Conservation (phyloP, 179 eudicot species). For the Camellia oleifera region DNA sequence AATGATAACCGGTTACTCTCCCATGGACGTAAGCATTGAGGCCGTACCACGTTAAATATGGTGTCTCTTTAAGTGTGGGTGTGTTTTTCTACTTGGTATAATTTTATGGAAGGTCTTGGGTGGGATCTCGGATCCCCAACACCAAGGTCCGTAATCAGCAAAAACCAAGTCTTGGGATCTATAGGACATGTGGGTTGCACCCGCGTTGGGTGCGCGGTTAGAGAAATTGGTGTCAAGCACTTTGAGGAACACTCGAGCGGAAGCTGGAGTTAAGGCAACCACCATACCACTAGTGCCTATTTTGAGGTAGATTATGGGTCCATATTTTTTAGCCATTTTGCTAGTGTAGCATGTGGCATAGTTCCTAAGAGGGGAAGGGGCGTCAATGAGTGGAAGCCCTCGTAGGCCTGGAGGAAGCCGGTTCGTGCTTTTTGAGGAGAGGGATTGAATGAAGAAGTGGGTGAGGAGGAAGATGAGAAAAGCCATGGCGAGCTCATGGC, state of each 20-base stretch:
- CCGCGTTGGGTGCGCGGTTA: constrained; percentile 29
- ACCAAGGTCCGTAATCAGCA: constrained; percentile 28
- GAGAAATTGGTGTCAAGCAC: constrained; percentile 31
- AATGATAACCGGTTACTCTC: no score
- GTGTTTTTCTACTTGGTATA: no score
- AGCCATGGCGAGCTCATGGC: constrained; percentile 7
- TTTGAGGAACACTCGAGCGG: constrained; percentile 35
- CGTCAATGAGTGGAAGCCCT: constrained; percentile 33
- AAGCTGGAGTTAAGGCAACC: constrained; percentile 37
- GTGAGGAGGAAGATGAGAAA: constrained; percentile 16
- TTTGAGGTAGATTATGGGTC: constrained; percentile 36
- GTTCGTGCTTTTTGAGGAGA: background rate
- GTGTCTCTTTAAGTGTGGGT: no score
- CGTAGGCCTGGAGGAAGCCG: constrained; percentile 36
- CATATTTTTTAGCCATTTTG: constrained; percentile 29
- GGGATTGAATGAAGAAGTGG: constrained; percentile 4
- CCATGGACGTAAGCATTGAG: no score
- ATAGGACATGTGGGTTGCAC: constrained; percentile 34
- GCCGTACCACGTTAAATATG: no score
- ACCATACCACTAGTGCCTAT: constrained; percentile 31
- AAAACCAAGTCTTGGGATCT: constrained; percentile 31
- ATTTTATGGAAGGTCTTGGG: no score
- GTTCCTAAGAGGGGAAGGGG: constrained; percentile 27
- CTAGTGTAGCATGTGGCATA: constrained; percentile 37
- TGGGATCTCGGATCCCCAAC: no score